A percentile compares a stretch with the other conserved stretches of the same genome.
Conservation (phyloP, 345 rosid species). For the Acer campestre region DNA sequence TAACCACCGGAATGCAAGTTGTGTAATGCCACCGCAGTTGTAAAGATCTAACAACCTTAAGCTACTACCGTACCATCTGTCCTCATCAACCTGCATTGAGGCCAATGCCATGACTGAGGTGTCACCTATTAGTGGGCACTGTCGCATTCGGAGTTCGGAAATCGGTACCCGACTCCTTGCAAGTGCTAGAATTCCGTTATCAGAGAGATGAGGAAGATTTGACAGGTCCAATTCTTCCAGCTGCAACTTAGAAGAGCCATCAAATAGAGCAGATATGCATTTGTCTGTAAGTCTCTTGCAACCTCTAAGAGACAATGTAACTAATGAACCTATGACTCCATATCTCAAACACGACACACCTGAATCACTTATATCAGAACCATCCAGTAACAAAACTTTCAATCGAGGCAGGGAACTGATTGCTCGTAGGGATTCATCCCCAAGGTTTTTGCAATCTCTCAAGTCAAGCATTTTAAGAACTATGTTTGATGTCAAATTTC, state of each 20-base stretch:
- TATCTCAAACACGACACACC: slow-evolving; percentile 58
- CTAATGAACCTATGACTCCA: slow-evolving; percentile 56
- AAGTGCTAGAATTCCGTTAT: slow-evolving; percentile 64
- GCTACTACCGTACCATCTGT: slow-evolving; percentile 70
- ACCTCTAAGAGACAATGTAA: slow-evolving; percentile 77
- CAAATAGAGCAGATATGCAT: slow-evolving; percentile 62
- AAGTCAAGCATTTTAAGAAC: slow-evolving; percentile 69
- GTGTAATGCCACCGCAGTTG: slow-evolving; percentile 84
- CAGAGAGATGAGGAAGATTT: slow-evolving; percentile 70
- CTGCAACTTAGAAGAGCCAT: slow-evolving; percentile 60
- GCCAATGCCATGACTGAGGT: slow-evolving; percentile 86
- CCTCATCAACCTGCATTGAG: slow-evolving; percentile 66
- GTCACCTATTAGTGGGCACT: slow-evolving; percentile 86
- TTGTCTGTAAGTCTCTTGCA: slow-evolving; percentile 87
- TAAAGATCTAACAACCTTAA: slow-evolving; percentile 64
- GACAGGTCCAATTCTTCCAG: slow-evolving; percentile 84
- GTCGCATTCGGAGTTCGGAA: slow-evolving; percentile 73
- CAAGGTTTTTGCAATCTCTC: slow-evolving; percentile 74
- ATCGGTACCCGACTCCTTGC: slow-evolving; percentile 67
- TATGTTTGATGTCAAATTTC: slow-evolving; percentile 56
- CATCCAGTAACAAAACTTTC: slow-evolving; percentile 64
- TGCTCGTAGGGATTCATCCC: slow-evolving; percentile 72
- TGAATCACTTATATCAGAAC: slow-evolving; percentile 63
- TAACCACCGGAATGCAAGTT: slow-evolving; percentile 75
- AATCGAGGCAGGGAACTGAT: slow-evolving; percentile 56